phyloP scores from a whole-genome alignment of 2,329 filamentous ascomycete species.

The Moelleriella libera region DNA sequence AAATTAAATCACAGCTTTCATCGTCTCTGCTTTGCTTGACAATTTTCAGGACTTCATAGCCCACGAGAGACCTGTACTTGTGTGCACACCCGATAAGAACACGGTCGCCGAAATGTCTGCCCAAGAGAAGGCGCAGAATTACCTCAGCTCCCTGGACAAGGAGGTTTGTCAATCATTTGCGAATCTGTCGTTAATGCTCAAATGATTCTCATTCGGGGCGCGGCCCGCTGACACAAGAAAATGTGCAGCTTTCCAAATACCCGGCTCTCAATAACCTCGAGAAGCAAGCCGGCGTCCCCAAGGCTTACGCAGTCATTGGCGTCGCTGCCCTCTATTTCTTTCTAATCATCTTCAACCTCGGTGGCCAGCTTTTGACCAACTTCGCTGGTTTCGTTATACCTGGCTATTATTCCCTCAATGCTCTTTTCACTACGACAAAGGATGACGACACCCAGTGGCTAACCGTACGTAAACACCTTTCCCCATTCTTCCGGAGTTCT shows the following conservation, averaged over 20 bases:
- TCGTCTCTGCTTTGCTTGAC: no score
- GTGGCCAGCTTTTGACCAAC: constrained; percentile 78
- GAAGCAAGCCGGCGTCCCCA: constrained; percentile 69
- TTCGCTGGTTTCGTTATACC: constrained; percentile 72
- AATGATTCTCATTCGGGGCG: background rate
- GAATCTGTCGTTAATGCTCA: no score
- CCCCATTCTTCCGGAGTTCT: background rate
- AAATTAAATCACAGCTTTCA: no score
- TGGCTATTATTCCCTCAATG: constrained; percentile 70
- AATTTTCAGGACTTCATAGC: no score
- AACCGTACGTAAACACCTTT: constrained; percentile 38
- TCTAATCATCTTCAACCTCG: constrained; percentile 86
- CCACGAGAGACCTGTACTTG: background rate
- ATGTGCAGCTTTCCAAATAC: constrained; percentile 65
- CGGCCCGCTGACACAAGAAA: constrained; percentile 7
- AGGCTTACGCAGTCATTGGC: constrained; percentile 72
- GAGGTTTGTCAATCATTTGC: constrained; percentile 55
- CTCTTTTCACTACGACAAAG: constrained; percentile 59
- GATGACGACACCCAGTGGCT: constrained; percentile 72
- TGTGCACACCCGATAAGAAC: background rate
- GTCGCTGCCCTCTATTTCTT: constrained; percentile 72
- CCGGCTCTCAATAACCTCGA: constrained; percentile 72
- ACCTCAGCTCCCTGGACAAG: constrained; percentile 67
- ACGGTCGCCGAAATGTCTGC: constrained; percentile 40
- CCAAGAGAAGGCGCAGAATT: constrained; percentile 64